These are phyloP conservation scores for Penicillium cosmopolitanum DNA, from an alignment of 495 filamentous ascomycete genomes.

Conservation along the genomic window DNA sequence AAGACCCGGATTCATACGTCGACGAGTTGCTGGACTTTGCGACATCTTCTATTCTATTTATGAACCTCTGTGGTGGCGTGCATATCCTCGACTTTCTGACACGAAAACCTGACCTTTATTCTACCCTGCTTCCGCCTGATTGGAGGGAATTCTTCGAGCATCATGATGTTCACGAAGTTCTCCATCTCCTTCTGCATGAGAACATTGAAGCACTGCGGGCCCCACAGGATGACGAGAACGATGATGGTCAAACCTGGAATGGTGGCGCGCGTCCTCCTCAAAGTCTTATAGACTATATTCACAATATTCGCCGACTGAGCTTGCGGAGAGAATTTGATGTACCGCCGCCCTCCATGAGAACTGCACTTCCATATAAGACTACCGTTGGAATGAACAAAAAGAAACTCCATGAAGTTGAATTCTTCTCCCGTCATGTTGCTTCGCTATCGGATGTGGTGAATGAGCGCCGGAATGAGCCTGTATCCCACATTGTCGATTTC, in stretches of 20 bases:
- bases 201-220: constrained; percentile 54
- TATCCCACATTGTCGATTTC: constrained; percentile 93
- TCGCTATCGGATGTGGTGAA: constrained; percentile 56
- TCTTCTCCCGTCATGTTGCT: constrained; percentile 66
- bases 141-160: constrained; percentile 80
- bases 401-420: constrained; percentile 88
- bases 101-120: constrained; percentile 76
- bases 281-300: constrained; percentile 73
- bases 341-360: constrained; percentile 30
- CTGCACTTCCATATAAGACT: constrained; percentile 64
- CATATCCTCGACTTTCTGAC: constrained; percentile 97
- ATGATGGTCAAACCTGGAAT: constrained; percentile 44
- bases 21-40: constrained; percentile 76
- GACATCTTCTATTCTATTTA: constrained; percentile 73
- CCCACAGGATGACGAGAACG: not conserved
- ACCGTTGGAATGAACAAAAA: constrained; percentile 96
- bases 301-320: constrained; percentile 71
- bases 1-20: constrained; percentile 70
- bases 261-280: constrained; percentile 62
- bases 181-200: constrained; percentile 78
- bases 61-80: constrained; percentile 86
- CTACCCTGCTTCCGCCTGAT: constrained; percentile 68
- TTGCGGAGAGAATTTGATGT: constrained; percentile 63
- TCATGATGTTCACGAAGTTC: constrained; percentile 69
- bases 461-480: constrained; percentile 52